Evolutionary conservation across 2,329 filamentous ascomycete genomes (phyloP), one percentile per base, ranked within the genome.

Genomic region (Falciphora oryzae): DNA sequence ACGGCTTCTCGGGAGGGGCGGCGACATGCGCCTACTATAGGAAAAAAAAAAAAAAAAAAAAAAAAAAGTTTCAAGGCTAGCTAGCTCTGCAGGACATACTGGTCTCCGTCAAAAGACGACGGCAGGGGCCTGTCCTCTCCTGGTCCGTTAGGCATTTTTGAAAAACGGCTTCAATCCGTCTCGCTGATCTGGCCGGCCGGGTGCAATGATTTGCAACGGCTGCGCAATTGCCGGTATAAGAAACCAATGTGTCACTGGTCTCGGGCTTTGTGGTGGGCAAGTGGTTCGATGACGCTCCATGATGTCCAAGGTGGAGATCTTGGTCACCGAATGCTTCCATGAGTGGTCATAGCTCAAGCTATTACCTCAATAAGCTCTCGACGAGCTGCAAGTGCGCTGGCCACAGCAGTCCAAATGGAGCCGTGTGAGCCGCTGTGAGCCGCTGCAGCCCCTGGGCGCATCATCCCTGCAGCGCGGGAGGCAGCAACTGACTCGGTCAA

Each of bases 51-150:
- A 61, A 63, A n/a, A n/a, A 53, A 50, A 62, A 53, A 28, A 58
- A 66, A 70, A 72, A 71, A 72, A 29, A 11, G 27, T 58, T 29
- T 13, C 25, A 57, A 5, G 25, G 57, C 27, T 57, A 57, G n/a
- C 22, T 53, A 62, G 35, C 38, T n/a, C n/a, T 38, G 50, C 50
- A 18, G 60, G 56, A 79, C 85, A 71, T 81, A 92, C 89, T 78
- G 77, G 74, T 94, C 81, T 57, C 83, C 83, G 81, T 94, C 91
- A 75, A 95, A 95, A 53, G 91, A 95, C 71, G 91, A 94, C 70
- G 92, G 91, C 72, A 93, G 81, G 16, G 85, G 85, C 69, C 79
- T 76, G 62, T 71, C 70, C n/a, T 67, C 31, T 44, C 56, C 59
- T 35, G 65, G 62, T 1, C 50, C 27, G 59, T 69, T 63, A 10